Evolutionary conservation across 192 early-diverging fungal genomes (phyloP).

Genomic region (Powellomyces hirtus): DNA sequence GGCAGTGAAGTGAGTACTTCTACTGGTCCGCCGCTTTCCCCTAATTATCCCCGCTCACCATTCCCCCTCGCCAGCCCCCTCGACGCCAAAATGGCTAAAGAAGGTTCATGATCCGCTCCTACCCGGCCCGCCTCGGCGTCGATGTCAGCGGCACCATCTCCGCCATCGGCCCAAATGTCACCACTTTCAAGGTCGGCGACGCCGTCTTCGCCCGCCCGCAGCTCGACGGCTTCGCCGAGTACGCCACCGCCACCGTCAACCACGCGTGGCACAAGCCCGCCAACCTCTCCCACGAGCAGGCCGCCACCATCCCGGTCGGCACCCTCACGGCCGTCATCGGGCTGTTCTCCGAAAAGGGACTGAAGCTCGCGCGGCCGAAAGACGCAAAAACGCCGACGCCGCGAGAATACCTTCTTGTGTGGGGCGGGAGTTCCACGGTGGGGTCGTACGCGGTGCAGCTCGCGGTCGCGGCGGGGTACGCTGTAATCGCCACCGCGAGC

Average conservation of each 20-base stretch:
- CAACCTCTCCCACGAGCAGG: constrained; percentile 24
- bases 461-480: constrained; percentile 17
- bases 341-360: constrained; percentile 21
- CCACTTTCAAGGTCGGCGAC: constrained; percentile 20
- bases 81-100: constrained; percentile 11
- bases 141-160: constrained; percentile 16
- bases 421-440: constrained; percentile 13
- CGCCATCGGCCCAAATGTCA: constrained; percentile 11
- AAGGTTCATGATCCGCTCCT: constrained; percentile 12
- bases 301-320: constrained; percentile 9
- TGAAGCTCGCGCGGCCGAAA: constrained; percentile 12
- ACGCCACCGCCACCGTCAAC: not conserved
- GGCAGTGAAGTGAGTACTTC: constrained; percentile 12
- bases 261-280: constrained; percentile 7
- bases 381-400: not conserved
- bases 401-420: constrained; percentile 20
- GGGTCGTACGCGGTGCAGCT: constrained; percentile 31
- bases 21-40: not conserved
- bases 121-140: constrained; percentile 20
- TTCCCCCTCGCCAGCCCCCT: not conserved
- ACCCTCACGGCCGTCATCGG: constrained; percentile 11
- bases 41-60: not conserved
- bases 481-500: constrained; percentile 27
- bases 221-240: constrained; percentile 8
- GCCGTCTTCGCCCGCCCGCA: constrained; percentile 7